Evolutionary conservation across 805 yeast species (phyloP).

Genomic region (Starmera quercuum): DNA sequence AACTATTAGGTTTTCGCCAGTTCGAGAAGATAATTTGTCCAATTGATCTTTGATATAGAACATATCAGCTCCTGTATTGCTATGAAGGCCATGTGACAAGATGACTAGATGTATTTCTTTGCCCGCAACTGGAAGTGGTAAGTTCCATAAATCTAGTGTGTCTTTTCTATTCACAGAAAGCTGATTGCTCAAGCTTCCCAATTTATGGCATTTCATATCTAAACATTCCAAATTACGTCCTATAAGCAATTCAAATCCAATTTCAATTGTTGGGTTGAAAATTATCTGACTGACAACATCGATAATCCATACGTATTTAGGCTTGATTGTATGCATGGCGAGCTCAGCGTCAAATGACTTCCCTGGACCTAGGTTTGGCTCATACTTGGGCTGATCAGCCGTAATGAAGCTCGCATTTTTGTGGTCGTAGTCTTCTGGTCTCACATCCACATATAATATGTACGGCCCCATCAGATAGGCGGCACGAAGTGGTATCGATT

Average conservation of each 20-base stretch:
- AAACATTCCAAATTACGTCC: constrained; percentile 31
- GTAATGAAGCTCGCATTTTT: constrained; percentile 47
- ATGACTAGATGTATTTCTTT: constrained; percentile 59
- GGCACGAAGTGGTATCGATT: constrained; percentile 55
- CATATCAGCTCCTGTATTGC: constrained; percentile 73
- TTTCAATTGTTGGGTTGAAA: constrained; percentile 53
- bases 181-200: constrained; percentile 23
- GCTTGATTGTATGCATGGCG: constrained; percentile 55
- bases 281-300: constrained; percentile 68
- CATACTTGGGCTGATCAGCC: constrained; percentile 71
- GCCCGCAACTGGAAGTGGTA: constrained; percentile 36
- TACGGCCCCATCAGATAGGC: constrained; percentile 74
- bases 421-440: constrained; percentile 46
- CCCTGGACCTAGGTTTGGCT: constrained; percentile 65
- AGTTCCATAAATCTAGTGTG: constrained; percentile 66
- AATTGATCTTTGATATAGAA: constrained; percentile 63
- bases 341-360: constrained; percentile 54
- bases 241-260: constrained; percentile 54
- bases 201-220: constrained; percentile 17
- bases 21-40: constrained; percentile 32
- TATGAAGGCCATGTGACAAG: constrained; percentile 72
- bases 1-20: constrained; percentile 50
- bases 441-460: constrained; percentile 63
- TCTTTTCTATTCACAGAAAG: constrained; percentile 43
- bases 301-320: constrained; percentile 56